Conservation (phyloP, 2,329 filamentous ascomycete species). For the Calonectria hongkongensis region DNA sequence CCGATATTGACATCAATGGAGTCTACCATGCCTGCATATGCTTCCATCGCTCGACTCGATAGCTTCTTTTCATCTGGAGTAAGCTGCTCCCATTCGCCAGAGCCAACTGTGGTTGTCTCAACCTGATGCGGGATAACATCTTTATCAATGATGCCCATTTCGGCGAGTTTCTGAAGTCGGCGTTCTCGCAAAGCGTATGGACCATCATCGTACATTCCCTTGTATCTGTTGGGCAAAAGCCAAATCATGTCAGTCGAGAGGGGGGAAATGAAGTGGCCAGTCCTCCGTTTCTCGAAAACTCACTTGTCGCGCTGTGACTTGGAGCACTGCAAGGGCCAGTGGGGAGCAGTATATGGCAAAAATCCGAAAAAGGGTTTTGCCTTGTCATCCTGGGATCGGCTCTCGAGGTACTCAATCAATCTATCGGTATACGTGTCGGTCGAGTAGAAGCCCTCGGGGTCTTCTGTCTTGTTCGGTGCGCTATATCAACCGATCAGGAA, state of each 20-base stretch:
- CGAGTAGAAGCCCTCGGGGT: constrained; percentile 66
- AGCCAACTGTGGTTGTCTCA: constrained; percentile 56
- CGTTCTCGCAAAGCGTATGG: constrained; percentile 72
- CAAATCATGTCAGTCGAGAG: not conserved
- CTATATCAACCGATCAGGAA: not conserved
- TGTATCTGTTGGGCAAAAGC: constrained; percentile 61
- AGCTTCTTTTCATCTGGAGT: constrained; percentile 65
- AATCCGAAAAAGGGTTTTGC: constrained; percentile 51
- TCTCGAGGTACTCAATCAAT: constrained; percentile 63
- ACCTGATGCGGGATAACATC: constrained; percentile 70
- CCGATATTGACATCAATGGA: constrained; percentile 76
- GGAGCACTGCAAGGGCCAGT: constrained; percentile 78
- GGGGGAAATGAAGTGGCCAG: not conserved
- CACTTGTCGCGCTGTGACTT: constrained; percentile 69
- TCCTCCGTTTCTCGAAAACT: not conserved
- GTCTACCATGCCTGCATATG: constrained; percentile 79
- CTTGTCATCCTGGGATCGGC: constrained; percentile 51
- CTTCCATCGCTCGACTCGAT: constrained; percentile 74
- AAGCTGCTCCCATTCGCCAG: constrained; percentile 68
- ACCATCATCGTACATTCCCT: constrained; percentile 75
- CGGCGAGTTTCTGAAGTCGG: constrained; percentile 71
- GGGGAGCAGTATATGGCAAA: constrained; percentile 72
- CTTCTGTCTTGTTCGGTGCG: constrained; percentile 53
- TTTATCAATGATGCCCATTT: constrained; percentile 71
- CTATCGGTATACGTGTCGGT: constrained; percentile 65